phyloP scores from a whole-genome alignment of 2,329 filamentous ascomycete species.

The Sordariomycetes sp. region DNA sequence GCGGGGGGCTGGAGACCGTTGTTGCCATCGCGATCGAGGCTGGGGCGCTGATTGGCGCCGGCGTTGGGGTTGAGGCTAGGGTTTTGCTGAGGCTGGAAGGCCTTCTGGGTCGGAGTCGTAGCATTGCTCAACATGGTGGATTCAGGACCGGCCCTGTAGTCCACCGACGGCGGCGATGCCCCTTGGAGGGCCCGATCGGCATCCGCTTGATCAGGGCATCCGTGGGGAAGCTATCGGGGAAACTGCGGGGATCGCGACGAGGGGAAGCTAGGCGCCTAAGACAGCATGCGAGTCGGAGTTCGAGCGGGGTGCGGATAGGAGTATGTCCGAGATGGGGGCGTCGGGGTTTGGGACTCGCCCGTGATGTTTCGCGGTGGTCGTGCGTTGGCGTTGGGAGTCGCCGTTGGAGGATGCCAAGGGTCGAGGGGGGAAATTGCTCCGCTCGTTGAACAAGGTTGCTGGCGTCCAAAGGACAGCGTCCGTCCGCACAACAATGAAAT shows the following conservation, averaged over 20 bases:
- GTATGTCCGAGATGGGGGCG: background rate
- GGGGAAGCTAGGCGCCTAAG: background rate
- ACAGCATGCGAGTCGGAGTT: background rate
- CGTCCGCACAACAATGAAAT: background rate
- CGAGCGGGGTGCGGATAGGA: background rate
- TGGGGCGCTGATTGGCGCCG: constrained; percentile 20
- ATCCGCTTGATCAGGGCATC: constrained; percentile 4
- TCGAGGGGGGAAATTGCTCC: background rate
- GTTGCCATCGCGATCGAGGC: constrained; percentile 40
- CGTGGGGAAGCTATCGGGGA: background rate
- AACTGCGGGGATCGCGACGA: background rate
- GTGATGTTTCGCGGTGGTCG: background rate
- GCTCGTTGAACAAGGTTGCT: background rate
- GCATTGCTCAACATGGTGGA: constrained; percentile 37
- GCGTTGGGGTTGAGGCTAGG: constrained; percentile 22
- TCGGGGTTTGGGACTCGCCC: background rate
- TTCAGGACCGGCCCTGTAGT: background rate
- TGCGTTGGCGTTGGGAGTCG: background rate
- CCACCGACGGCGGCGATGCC: constrained; percentile 3
- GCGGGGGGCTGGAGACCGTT: constrained; percentile 30
- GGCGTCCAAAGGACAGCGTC: background rate
- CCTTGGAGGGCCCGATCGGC: constrained; percentile 1
- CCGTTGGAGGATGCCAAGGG: background rate
- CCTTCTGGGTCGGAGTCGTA: constrained; percentile 39
- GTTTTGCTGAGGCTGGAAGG: constrained; percentile 22